phyloP scores from a whole-genome alignment of 768 basidiomycete genomes.

The Boletellus emodensis region DNA sequence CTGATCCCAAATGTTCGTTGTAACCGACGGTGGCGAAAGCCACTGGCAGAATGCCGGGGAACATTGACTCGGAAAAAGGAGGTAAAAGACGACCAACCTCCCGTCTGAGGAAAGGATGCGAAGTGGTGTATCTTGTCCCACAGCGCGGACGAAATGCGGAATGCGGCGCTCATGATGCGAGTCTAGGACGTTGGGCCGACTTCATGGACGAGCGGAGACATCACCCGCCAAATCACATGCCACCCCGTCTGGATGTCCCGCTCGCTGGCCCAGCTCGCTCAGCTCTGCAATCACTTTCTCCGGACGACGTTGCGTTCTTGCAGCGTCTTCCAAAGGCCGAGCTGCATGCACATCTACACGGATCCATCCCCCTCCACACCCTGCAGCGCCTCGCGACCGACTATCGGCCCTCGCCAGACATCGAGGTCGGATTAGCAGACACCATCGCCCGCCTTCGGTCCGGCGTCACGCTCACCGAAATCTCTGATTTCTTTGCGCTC shows the following conservation, averaged over 20 bases:
- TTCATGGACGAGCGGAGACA: not conserved
- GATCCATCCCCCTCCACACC: conserved; percentile 67
- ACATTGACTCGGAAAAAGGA: not conserved
- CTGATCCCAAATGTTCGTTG: too few species aligned
- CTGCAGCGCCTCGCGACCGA: conserved; percentile 60
- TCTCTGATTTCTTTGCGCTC: conserved; percentile 70
- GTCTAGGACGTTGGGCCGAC: not conserved
- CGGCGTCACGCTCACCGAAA: conserved; percentile 43
- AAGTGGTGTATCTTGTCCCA: conserved; percentile 93
- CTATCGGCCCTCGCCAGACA: conserved; percentile 20
- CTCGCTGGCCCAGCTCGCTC: conserved; percentile 33
- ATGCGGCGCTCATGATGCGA: conserved; percentile 39
- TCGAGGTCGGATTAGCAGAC: conserved; percentile 36
- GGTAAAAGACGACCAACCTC: conserved; percentile 47
- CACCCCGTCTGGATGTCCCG: conserved; percentile 1
- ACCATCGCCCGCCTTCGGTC: conserved; percentile 41
- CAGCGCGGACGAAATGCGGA: conserved; percentile 70
- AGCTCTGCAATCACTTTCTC: conserved; percentile 53
- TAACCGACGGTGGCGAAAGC: too few species aligned
- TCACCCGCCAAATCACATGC: conserved; percentile 13
- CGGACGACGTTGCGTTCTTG: conserved; percentile 55
- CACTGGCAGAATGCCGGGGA: too few species aligned
- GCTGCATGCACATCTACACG: conserved; percentile 82
- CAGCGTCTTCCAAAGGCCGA: conserved; percentile 72
- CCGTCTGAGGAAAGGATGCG: conserved; percentile 89